Percentiles rank a stretch among this genome's conserved stretches.
These are phyloP conservation scores for Colletotrichum sp. DNA, from an alignment of 2,329 filamentous ascomycete genomes.

Conservation along the genomic window DNA sequence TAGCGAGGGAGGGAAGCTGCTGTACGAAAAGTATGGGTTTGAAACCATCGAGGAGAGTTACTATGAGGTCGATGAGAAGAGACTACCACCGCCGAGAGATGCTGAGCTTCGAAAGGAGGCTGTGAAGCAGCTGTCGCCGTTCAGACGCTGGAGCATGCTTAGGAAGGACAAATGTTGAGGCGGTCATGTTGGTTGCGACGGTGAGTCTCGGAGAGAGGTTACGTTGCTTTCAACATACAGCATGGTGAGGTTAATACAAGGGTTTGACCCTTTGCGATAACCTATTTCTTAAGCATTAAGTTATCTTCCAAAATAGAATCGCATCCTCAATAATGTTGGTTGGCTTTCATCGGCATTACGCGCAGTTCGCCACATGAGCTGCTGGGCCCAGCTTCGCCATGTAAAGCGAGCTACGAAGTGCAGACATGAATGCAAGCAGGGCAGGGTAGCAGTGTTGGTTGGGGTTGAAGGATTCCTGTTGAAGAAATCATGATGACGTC, in stretches of 20 bases:
- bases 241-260: background rate
- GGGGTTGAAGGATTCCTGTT: background rate
- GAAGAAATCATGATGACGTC: background rate
- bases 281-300: background rate
- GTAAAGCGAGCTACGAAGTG: background rate
- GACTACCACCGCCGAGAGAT: background rate
- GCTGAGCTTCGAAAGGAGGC: background rate
- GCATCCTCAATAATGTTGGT: background rate
- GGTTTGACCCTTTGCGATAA: background rate
- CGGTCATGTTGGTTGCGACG: background rate
- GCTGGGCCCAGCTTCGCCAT: background rate
- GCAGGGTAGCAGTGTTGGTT: background rate
- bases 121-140: background rate
- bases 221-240: too few relatives aligned
- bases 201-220: background rate
- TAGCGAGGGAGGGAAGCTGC: constrained; percentile 28
- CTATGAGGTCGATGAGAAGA: background rate
- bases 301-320: background rate
- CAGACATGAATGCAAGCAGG: background rate
- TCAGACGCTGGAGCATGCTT: background rate
- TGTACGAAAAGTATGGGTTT: constrained; percentile 40
- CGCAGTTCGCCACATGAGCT: background rate
- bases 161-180: background rate
- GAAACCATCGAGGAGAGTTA: constrained; percentile 24
- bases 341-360: background rate